A percentile compares a stretch with the other conserved stretches of the same genome.
phyloP scores from a whole-genome alignment of 108 stramenopile species.

The Epipyxis sp. region DNA sequence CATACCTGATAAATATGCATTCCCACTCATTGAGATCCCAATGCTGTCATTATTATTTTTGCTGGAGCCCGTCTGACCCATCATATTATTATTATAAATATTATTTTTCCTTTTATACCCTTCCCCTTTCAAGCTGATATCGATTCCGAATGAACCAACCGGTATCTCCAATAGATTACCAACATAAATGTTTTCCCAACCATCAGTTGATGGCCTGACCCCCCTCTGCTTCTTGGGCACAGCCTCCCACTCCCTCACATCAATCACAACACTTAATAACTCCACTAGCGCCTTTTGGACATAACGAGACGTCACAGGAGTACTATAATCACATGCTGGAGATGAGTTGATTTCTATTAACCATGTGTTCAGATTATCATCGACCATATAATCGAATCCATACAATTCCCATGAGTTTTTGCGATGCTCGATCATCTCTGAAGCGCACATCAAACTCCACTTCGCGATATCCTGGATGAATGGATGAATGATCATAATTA shows the following conservation, averaged over 20 bases:
- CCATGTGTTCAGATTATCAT: conserved; percentile 53
- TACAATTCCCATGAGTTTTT: conserved; percentile 64
- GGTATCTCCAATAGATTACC: conserved; percentile 47
- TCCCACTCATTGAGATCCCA: too few relatives aligned
- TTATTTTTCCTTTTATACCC: neutral
- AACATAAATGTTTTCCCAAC: conserved; percentile 50
- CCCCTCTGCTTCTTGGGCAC: conserved; percentile 36
- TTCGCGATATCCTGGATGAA: conserved; percentile 3
- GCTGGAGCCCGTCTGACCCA: too few relatives aligned
- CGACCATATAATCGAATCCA: conserved; percentile 67
- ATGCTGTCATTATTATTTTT: too few relatives aligned
- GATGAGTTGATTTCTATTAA: conserved; percentile 66
- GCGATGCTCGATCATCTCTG: conserved; percentile 55
- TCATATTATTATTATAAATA: too few relatives aligned
- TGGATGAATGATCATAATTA: too few relatives aligned
- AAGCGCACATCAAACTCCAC: conserved; percentile 34
- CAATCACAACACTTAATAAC: conserved; percentile 51
- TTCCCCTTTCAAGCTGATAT: conserved; percentile 31
- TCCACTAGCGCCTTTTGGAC: conserved; percentile 52
- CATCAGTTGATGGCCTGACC: conserved; percentile 43
- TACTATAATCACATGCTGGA: conserved; percentile 65
- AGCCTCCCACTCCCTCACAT: conserved; percentile 47
- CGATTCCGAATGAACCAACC: conserved; percentile 42
- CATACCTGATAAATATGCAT: too few relatives aligned
- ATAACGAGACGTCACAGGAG: conserved; percentile 51